A percentile compares a stretch with the other conserved stretches of the same genome.
Conservation (phyloP, 1,284 basidiomycete genomes). For the Kwoniella shivajii region DNA sequence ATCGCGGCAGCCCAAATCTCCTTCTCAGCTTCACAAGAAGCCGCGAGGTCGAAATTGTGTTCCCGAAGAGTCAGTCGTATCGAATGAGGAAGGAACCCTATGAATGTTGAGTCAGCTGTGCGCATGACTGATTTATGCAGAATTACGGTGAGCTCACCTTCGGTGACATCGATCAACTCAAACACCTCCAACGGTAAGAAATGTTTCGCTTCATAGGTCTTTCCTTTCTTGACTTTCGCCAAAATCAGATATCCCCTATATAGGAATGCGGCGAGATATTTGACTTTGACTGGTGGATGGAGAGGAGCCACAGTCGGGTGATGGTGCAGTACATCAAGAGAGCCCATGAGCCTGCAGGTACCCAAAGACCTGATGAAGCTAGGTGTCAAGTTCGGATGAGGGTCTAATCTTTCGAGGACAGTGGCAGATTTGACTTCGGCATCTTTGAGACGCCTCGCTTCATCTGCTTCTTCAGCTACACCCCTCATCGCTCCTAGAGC, state of each 20-base stretch:
- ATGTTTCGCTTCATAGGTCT: conserved; percentile 78
- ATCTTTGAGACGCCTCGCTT: conserved; percentile 61
- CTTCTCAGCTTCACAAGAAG: conserved; percentile 76
- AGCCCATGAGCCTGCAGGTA: conserved; percentile 72
- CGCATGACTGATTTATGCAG: background rate
- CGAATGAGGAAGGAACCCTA: conserved; percentile 76
- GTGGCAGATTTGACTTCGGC: conserved; percentile 68
- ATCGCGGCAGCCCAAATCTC: conserved; percentile 76
- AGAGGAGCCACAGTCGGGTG: conserved; percentile 54
- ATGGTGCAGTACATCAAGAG: conserved; percentile 78
- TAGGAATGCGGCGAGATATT: conserved; percentile 84
- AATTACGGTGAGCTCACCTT: conserved; percentile 58
- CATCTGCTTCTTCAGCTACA: conserved; percentile 62
- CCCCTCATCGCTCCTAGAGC: conserved; percentile 60
- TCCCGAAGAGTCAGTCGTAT: conserved; percentile 69
- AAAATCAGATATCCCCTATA: conserved; percentile 83
- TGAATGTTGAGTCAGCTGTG: conserved; percentile 17
- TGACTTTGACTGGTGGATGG: conserved; percentile 65
- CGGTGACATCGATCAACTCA: conserved; percentile 68
- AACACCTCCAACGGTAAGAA: conserved; percentile 79
- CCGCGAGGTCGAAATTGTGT: conserved; percentile 79
- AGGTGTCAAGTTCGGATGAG: conserved; percentile 47
- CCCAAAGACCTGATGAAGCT: conserved; percentile 71
- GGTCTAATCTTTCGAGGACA: conserved; percentile 67
- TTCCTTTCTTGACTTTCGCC: conserved; percentile 78